These are phyloP conservation scores for Podospora appendiculata DNA, from an alignment of 495 filamentous ascomycete species.

Conservation along the genomic window DNA sequence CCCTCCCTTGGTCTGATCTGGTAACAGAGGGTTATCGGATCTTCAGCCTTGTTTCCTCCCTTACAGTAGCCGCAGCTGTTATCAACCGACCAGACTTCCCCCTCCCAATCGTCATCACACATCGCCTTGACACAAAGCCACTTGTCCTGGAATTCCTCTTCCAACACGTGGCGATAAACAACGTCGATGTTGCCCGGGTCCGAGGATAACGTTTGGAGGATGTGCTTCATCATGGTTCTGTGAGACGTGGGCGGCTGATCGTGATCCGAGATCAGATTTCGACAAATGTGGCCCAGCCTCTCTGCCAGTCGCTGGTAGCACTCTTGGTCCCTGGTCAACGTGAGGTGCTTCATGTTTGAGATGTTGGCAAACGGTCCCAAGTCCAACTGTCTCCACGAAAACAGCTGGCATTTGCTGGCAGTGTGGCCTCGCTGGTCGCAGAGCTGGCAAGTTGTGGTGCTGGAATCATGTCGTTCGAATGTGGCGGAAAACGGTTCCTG, in stretches of 20 bases:
- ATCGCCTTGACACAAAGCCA: conserved; percentile 7
- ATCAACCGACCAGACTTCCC: neutral
- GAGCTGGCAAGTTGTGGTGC: neutral
- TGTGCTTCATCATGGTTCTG: conserved; percentile 6
- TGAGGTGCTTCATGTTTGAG: neutral
- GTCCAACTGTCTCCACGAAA: neutral
- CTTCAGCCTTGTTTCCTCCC: neutral
- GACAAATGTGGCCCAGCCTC: neutral
- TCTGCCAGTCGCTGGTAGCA: conserved; percentile 3
- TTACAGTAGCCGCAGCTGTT: conserved; percentile 1
- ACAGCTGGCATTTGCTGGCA: neutral
- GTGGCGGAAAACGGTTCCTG: too few species aligned
- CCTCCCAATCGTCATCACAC: conserved; percentile 3
- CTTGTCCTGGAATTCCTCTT: neutral
- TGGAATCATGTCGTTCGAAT: neutral
- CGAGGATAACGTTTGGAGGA: neutral
- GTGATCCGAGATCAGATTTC: conserved; percentile 1
- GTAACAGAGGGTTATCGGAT: conserved; percentile 3
- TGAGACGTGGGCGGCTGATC: conserved; percentile 5
- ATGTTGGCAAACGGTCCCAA: neutral
- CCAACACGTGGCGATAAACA: neutral
- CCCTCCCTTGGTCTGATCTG: conserved; percentile 3
- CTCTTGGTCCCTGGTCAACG: neutral
- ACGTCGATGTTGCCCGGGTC: conserved; percentile 1
- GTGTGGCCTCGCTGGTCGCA: neutral